Evolutionary conservation across 148 eudicot genomes (phyloP), one percentile per base, ranked within the genome.

Genomic region (Nyssa sinensis): DNA sequence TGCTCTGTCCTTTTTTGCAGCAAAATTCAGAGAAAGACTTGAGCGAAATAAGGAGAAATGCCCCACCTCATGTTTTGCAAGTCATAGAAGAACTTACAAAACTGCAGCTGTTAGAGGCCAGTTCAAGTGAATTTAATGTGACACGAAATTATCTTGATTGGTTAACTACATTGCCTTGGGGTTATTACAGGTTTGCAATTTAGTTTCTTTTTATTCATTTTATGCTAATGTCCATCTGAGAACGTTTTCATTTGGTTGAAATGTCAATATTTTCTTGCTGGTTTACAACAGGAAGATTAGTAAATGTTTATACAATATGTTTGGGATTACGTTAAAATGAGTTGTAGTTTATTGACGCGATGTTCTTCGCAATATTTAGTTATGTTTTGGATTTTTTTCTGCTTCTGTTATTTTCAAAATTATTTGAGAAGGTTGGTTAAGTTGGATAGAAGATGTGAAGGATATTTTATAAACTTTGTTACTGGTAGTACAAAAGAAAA

Each of bases 141-240:
- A 95, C 99, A 32, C 94, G 99, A 69, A 95, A 95, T 75, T 95
- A 95, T 86, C 94, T 95, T 74, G 99, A 95, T 81, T 95, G 99
- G 99, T 74, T 95, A 91, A 95, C 97, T 60, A 94, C 94, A 29
- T 87, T 95, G 76, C 99, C 99, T 64, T 95, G 97, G 97, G 97
- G 99, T 75, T 87, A 80, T 81, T 95, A 90, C 90, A 95, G 99
- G 99, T 95, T 71, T 66, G 86, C 70, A 64, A 62, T 8, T 64
- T 37, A 72, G 59, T 77, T 17, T 74, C 32, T 62, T 62, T 67
- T 21, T 67, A 28, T 12, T 39, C 25, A 28, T 13, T 49, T 32
- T 28, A 24, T 55, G 39, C 5, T 64, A 49, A 59, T 66, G 7
- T 24, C 7, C 4, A 5, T 55, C 16, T 14, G 59, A 0, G 59